Base-by-base conservation (phyloP, 2,329 filamentous ascomycete species). In the Ustilaginoidea virens region DNA sequence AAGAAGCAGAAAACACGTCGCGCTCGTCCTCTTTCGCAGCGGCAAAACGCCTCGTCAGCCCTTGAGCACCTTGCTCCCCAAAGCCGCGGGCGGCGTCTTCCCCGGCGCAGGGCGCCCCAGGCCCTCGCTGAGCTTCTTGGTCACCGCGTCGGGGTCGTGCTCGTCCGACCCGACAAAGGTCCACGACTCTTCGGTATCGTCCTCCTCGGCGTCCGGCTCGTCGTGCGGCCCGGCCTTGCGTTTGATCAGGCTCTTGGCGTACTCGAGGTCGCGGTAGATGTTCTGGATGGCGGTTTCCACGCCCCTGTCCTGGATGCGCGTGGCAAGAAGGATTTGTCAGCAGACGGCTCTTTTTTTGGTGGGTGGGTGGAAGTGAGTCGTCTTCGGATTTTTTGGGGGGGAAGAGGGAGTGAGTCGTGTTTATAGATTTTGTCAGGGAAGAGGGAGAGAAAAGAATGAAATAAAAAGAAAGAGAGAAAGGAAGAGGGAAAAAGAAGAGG, bases 191-290 rank as follows among this genome's bases (percentile, higher is more conserved):
- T 79, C 76, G 9, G 76, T 74, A 18, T 74, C 56, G 9, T 66
- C 56, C 28, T 70, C 62, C 22, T 55, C 60, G 29, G 43, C 49
- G 36, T 51, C 55, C 33, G 39, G 31, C 10, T 48, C 38, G 4
- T 40, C 49, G 32, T 60, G 74, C 51, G 68, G 69, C 36, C 58
- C 59, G 2, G 58, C 54, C 49, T 69, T 70, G 33, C 60, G 69
- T 51, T 79, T 80, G 49, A 93, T 79, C 25, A 96, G 62, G 11
- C 77, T 78, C 51, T 72, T 80, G 21, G 90, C 86, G 44, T 94
- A 94, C 48, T 96, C 90, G 32, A 96, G 66, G 49, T 96, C 87
- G 23, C 90, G 79, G 49, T 96, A 98, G 32, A 98, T 81, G 35
- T 74, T 80, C 51, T 93, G 81, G 36, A 96, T 90, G 5, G 87